These are phyloP conservation scores for Trifolium subterraneum DNA, from an alignment of 306 rosid species.

Conservation along the genomic window DNA sequence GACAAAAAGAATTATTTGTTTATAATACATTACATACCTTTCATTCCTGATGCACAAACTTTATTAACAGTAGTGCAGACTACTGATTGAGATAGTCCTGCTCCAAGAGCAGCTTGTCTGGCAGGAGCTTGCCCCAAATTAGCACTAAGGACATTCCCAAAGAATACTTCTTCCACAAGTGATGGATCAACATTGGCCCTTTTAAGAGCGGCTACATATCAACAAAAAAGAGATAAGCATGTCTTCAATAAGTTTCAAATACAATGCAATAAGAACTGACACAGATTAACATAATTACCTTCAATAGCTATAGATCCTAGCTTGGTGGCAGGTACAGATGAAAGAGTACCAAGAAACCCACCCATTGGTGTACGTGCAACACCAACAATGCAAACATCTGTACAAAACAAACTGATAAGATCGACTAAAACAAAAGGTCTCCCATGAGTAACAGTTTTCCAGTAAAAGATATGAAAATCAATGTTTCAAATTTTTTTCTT, in stretches of 20 bases:
- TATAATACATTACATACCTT: constrained; percentile 56
- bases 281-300: constrained; percentile 54
- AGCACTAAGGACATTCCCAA: constrained; percentile 96
- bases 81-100: constrained; percentile 88
- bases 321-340: constrained; percentile 88
- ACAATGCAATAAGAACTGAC: constrained; percentile 15
- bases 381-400: constrained; percentile 98
- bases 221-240: not conserved
- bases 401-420: constrained; percentile 39
- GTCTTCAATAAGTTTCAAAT: constrained; percentile 8
- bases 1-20: not conserved
- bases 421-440: constrained; percentile 11
- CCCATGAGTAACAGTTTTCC: not conserved
- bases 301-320: constrained; percentile 89
- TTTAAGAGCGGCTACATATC: constrained; percentile 81
- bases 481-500: constrained; percentile 6
- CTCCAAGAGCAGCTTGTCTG: constrained; percentile 97
- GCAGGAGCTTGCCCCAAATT: constrained; percentile 99
- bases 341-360: constrained; percentile 84
- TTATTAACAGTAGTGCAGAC: constrained; percentile 88
- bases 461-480: constrained; percentile 29
- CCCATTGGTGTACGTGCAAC: constrained; percentile 99
- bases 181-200: constrained; percentile 90
- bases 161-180: constrained; percentile 87
- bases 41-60: constrained; percentile 99